These are phyloP conservation scores for Corchorus capsularis DNA, from an alignment of 345 rosid species.

Conservation along the genomic window DNA sequence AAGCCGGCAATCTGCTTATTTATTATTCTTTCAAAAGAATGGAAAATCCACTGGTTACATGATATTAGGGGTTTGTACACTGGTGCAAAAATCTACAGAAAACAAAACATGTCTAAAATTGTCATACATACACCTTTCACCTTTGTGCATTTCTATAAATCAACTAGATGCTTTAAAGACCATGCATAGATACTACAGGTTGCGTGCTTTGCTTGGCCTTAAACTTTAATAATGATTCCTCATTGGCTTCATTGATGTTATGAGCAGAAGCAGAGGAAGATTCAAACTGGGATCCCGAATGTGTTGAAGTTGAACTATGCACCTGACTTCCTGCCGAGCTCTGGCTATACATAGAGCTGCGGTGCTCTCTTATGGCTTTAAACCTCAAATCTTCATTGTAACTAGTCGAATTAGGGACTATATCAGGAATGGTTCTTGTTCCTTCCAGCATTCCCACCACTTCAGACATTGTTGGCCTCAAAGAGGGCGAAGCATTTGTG, in stretches of 20 bases:
- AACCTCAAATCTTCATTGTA: slow-evolving; percentile 33
- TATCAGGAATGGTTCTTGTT: slow-evolving; percentile 22
- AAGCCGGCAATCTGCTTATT: no score
- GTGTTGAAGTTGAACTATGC: slow-evolving; percentile 7
- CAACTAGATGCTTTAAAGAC: neutral
- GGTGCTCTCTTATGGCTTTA: slow-evolving; percentile 28
- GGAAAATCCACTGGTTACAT: no score
- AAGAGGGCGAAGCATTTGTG: slow-evolving; percentile 46
- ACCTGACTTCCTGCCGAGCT: slow-evolving; percentile 13
- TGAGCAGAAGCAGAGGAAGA: slow-evolving; percentile 16
- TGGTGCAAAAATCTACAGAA: no score
- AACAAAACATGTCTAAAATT: no score
- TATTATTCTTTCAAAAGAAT: no score
- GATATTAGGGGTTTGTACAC: no score
- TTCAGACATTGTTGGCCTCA: slow-evolving; percentile 56
- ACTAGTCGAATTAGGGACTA: slow-evolving; percentile 15
- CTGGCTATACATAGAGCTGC: neutral
- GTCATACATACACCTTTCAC: no score
- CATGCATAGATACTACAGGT: neutral
- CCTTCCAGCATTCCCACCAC: slow-evolving; percentile 60
- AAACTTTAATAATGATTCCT: neutral
- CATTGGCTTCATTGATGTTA: slow-evolving; percentile 1
- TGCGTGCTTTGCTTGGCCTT: neutral
- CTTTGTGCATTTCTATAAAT: neutral
- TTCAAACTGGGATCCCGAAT: neutral